Evolutionary conservation across 768 basidiomycete species (phyloP), one percentile per base, ranked within the genome.

Genomic region (Cystobasidium ongulense): DNA sequence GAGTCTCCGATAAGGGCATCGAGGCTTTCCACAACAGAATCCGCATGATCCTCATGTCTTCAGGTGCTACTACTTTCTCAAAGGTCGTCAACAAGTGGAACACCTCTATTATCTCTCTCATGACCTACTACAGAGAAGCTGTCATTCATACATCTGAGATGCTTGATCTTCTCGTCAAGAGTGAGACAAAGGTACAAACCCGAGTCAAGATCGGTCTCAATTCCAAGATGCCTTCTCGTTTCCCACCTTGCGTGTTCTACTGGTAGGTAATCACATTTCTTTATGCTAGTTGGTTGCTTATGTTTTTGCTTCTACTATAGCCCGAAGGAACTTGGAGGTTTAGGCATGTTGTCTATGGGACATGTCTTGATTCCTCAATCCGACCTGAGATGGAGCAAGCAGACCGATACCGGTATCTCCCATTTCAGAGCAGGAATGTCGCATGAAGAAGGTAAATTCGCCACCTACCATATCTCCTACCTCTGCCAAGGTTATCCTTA

Each of bases 361-460:
- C 96, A 97, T 81, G 94, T 99, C 63, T 85, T 99, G 63, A 98
- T 99, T 74, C 96, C 96, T 50, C 95, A 98, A 80, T 94, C 92
- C 78, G 96, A 98, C 79, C 86, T 98, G 36, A 86, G 95, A 72
- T 98, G 93, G 93, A 92, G 91, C 41, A 98, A 96, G 81, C 96
- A 99, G 81, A 99, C 96, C 25, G 89, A 92, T 31, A 92, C 91
- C 75, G 91, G 90, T 86, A 93, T 97, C 74, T 94, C 94, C 3
- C 95, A 99, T 82, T 99, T 98, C 92, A 90, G 96, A 78, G 92
- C 95, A 74, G 96, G 96, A 80, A 96, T 97, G 95, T 90, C 90
- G 18, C 68, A 75, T 53, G 76, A 76, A 72, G 46, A 76, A 74
- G 61, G 72, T 65, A 50, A 70, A 73, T 41, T 73, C 71, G 39